These are phyloP conservation scores for Ambrosiella cleistominuta DNA, from an alignment of 2,329 filamentous ascomycete genomes.

Conservation along the genomic window DNA sequence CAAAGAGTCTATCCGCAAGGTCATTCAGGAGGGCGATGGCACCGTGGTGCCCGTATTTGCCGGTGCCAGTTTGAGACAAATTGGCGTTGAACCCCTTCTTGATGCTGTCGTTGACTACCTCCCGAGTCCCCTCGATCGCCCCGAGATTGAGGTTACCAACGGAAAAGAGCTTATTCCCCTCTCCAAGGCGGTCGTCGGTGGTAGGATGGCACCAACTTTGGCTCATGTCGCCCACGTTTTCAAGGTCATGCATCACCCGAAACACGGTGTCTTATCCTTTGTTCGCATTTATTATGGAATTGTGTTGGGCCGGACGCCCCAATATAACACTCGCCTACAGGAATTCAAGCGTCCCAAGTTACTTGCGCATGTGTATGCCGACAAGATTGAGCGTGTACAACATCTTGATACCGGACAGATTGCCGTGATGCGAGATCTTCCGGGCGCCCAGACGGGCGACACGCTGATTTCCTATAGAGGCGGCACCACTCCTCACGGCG, in stretches of 20 bases:
- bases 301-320: slow-evolving; percentile 51
- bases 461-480: slow-evolving; percentile 62
- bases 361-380: slow-evolving; percentile 77
- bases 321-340: slow-evolving; percentile 77
- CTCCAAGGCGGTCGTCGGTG: slow-evolving; percentile 22
- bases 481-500: slow-evolving; percentile 44
- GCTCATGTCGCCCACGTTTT: slow-evolving; percentile 52
- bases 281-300: slow-evolving; percentile 80
- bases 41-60: slow-evolving; percentile 73
- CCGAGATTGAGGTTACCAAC: slow-evolving; percentile 60
- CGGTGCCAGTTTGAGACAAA: slow-evolving; percentile 82
- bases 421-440: slow-evolving; percentile 78
- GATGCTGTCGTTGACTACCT: slow-evolving; percentile 79
- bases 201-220: slow-evolving; percentile 20
- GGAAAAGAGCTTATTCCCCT: slow-evolving; percentile 31
- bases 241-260: slow-evolving; percentile 82
- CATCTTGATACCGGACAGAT: slow-evolving; percentile 76
- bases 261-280: slow-evolving; percentile 76
- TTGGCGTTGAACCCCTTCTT: slow-evolving; percentile 80
- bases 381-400: slow-evolving; percentile 68
- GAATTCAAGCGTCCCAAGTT: slow-evolving; percentile 64
- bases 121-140: slow-evolving; percentile 63
- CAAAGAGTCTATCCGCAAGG: slow-evolving; percentile 54
- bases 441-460: slow-evolving; percentile 82
- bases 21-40: slow-evolving; percentile 50